These are phyloP conservation scores for Hemileia vastatrix DNA, from an alignment of 1,284 basidiomycete genomes.

Conservation along the genomic window DNA sequence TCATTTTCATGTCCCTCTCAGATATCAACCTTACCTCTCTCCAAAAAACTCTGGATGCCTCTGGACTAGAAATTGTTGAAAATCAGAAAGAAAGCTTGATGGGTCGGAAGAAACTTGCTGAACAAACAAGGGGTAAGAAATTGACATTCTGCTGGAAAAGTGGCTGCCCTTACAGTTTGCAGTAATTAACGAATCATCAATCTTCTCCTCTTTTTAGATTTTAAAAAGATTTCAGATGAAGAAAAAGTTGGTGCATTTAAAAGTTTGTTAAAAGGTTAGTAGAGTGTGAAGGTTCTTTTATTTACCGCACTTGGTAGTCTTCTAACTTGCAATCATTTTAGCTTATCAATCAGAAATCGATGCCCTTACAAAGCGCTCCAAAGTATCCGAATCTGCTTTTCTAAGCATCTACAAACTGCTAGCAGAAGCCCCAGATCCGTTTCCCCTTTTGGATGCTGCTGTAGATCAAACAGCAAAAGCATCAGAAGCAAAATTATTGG, in stretches of 20 bases:
- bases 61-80: slow-evolving; percentile 88
- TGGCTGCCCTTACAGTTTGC: too few relatives aligned
- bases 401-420: slow-evolving; percentile 85
- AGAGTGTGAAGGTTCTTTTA: slow-evolving; percentile 1
- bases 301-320: background rate
- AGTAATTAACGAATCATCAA: background rate
- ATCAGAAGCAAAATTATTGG: slow-evolving; percentile 64
- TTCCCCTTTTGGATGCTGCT: slow-evolving; percentile 83
- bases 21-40: slow-evolving; percentile 78
- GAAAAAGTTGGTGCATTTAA: slow-evolving; percentile 79
- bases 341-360: slow-evolving; percentile 97
- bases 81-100: slow-evolving; percentile 92
- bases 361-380: slow-evolving; percentile 79
- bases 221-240: slow-evolving; percentile 77
- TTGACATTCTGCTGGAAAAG: background rate
- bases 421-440: slow-evolving; percentile 89
- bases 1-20: too few relatives aligned
- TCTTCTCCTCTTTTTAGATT: slow-evolving; percentile 54
- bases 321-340: slow-evolving; percentile 36
- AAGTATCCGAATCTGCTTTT: slow-evolving; percentile 84
- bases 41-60: slow-evolving; percentile 81
- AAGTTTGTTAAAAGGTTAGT: slow-evolving; percentile 66
- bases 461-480: slow-evolving; percentile 84
- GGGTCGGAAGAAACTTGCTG: slow-evolving; percentile 81
- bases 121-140: slow-evolving; percentile 73